These are phyloP conservation scores for Fusarium cicatricum DNA, from an alignment of 2,329 filamentous ascomycete genomes.

Conservation along the genomic window DNA sequence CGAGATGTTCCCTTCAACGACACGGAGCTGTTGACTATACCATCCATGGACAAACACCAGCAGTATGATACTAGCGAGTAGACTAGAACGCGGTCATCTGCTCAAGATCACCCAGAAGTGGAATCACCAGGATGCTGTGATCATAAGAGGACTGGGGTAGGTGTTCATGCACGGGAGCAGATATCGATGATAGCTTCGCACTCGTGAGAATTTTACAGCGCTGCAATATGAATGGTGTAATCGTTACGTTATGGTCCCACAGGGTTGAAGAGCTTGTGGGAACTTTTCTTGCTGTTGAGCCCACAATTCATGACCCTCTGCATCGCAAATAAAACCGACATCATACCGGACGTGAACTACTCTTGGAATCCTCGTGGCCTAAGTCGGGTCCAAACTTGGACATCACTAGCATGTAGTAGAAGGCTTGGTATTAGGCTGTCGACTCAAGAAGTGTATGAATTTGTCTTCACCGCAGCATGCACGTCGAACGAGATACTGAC, in stretches of 20 bases:
- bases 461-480: too few species aligned
- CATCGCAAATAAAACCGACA: background rate
- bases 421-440: too few species aligned
- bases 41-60: background rate
- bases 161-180: background rate
- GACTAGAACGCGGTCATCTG: background rate
- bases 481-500: too few species aligned
- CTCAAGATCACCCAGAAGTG: conserved; percentile 1
- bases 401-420: too few species aligned
- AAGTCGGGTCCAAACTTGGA: too few species aligned
- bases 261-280: background rate
- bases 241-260: conserved; percentile 36
- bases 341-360: background rate
- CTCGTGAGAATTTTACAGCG: background rate
- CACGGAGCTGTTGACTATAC: too few species aligned
- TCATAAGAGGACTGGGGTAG: background rate
- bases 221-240: conserved; percentile 23
- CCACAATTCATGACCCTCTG: conserved; percentile 17
- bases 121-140: background rate
- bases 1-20: too few species aligned
- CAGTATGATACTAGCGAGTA: background rate
- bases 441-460: too few species aligned
- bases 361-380: conserved; percentile 12
- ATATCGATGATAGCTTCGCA: background rate
- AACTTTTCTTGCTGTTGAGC: background rate